phyloP scores from a whole-genome alignment of 495 filamentous ascomycete genomes.

The Lichenothelia convexa region DNA sequence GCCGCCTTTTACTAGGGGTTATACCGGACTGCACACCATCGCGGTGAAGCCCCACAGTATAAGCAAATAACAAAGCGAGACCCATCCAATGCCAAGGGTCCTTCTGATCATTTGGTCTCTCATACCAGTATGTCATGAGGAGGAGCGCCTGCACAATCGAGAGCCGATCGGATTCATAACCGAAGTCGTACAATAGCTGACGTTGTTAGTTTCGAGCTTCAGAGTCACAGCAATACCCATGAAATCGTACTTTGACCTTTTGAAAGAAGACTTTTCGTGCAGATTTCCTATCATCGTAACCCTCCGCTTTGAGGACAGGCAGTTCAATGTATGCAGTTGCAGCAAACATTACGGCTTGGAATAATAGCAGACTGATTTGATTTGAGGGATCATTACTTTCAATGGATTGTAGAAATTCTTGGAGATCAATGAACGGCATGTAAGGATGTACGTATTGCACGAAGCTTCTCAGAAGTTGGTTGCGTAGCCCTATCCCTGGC shows the following conservation, averaged over 20 bases:
- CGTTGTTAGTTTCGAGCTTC: not conserved
- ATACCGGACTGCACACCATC: conserved; percentile 61
- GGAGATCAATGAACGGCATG: conserved; percentile 63
- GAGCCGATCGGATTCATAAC: conserved; percentile 64
- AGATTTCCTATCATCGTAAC: conserved; percentile 45
- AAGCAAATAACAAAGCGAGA: conserved; percentile 62
- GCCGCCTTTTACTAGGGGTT: conserved; percentile 45
- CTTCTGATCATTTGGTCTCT: conserved; percentile 76
- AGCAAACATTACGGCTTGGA: conserved; percentile 68
- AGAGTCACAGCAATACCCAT: not conserved
- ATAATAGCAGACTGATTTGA: conserved; percentile 55
- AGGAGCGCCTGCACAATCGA: conserved; percentile 62
- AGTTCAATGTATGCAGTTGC: conserved; percentile 60
- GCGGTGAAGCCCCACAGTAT: conserved; percentile 69
- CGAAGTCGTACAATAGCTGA: conserved; percentile 58
- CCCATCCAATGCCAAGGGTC: conserved; percentile 92
- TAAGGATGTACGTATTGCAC: conserved; percentile 69
- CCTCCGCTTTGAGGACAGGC: conserved; percentile 44
- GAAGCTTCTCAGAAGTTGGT: conserved; percentile 52
- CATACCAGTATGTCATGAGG: conserved; percentile 83
- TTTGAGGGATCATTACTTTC: conserved; percentile 37
- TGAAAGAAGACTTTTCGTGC: conserved; percentile 63
- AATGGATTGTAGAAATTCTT: conserved; percentile 49
- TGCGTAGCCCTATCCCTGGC: conserved; percentile 45
- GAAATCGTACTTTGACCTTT: conserved; percentile 46